Evolutionary conservation across 1,284 basidiomycete species (phyloP), one percentile per base, ranked within the genome.

Genomic region (Takashimella tepidaria): DNA sequence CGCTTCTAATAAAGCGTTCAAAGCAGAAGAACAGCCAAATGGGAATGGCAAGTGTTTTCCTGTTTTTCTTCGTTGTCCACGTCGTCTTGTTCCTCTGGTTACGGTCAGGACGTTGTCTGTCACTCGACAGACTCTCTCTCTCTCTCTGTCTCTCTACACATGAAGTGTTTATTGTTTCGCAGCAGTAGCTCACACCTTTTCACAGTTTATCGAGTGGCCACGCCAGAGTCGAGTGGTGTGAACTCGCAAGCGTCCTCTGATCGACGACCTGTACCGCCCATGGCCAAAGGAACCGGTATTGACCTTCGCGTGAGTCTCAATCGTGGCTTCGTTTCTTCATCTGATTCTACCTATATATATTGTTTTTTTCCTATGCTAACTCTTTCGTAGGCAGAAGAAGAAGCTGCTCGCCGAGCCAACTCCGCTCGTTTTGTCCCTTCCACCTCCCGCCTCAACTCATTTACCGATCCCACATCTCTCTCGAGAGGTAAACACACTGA

Each of bases 351-450:
- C n/a, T n/a, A n/a, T n/a, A n/a, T n/a, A 8, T 37, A 37, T 37
- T 16, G 31, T 37, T 37, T 37, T 43, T 20, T 20, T 46, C 10
- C 42, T 31, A 11, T 21, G n/a, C 12, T 16, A 49, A 26, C 23
- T 41, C 24, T 20, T 31, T 50, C 13, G n/a, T 31, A 69, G 67
- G 72, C 72, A 0, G 70, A 72, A 43, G 72, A 72, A 50, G 72
- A 73, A 47, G 67, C 68, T 8, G 62, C 66, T 19, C 59, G 70
- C 3, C 49, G 68, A 4, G 53, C 59, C 4, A 67, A 69, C 46
- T 56, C 10, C 16, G 16, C 31, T 8, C 31, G 31, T 8, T 8
- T 37, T 8, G 31, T 8, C 31, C 31, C 31, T 20, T 23, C 16
- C 45, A 49, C 45, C 53, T 53, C 4, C 62, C 45, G 49, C 62